Base-by-base conservation (phyloP, 2,329 filamentous ascomycete genomes). In the Ascomycota sp. region DNA sequence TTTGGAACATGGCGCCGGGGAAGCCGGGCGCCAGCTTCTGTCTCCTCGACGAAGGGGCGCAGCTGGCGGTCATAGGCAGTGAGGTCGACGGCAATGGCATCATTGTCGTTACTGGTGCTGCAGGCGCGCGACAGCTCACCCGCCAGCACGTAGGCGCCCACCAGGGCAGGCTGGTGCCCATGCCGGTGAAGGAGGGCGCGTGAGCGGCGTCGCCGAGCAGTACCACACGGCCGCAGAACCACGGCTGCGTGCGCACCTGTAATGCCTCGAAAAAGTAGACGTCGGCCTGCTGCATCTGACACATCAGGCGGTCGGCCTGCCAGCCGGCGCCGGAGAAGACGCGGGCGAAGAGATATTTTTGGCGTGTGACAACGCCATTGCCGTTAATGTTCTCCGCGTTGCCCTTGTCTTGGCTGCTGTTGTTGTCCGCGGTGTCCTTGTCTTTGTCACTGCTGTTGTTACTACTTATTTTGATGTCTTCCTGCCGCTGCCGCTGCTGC, bases 121-220 rank as follows among this genome's bases (percentile, higher is more conserved):
- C n/a, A n/a, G n/a, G n/a, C 35, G 8, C 35, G 35, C 9, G 35
- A 32, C n/a, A 63, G 43, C 28, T 58, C 57, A 3, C 61, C 59
- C 1, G 63, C 63, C 1, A 69, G 50, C 0, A 62, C 46, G 36
- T 66, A 65, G 2, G 60, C 64, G 2, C 56, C 55, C 1, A 55
- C 40, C 15, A 67, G 35, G 2, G 57, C 4, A 53, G 36, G 3
- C 51, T 55, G 2, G 59, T 63, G 10, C 62, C 62, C 48, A 61
- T 55, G 0, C 63, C 63, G 0, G 57, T 59, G 6, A 55, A 53
- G 1, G 57, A 57, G 0, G 59, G 57, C 15, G 51, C 55, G 36
- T 58, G 59, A 2, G 45, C 61, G 11, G 64, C 58, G 34, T 69
- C 63, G 4, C 62, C 63, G 0, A 67, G 30, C 0, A 63, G 41